These are phyloP conservation scores for Alternaria infectoria DNA, from an alignment of 2,329 filamentous ascomycete genomes.

Conservation along the genomic window DNA sequence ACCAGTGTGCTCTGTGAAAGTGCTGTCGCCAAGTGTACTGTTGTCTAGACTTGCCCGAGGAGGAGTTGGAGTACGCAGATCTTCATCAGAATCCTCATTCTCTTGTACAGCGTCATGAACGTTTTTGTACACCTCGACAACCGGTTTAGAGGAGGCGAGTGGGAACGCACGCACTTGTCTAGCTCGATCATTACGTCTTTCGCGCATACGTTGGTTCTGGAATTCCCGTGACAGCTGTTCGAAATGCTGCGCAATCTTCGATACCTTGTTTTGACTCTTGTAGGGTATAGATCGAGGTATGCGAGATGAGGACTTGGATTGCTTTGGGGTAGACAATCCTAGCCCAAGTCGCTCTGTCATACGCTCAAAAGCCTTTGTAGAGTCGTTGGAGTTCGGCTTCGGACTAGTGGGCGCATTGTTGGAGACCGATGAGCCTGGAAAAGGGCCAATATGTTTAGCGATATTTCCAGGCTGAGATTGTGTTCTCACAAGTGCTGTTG, in stretches of 20 bases:
- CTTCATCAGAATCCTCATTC: slow-evolving; percentile 70
- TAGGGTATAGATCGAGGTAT: slow-evolving; percentile 80
- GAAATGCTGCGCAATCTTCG: slow-evolving; percentile 91
- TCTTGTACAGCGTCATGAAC: slow-evolving; percentile 92
- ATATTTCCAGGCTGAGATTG: slow-evolving; percentile 47
- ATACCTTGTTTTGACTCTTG: slow-evolving; percentile 75
- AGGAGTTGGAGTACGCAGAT: slow-evolving; percentile 50
- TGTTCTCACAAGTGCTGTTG: slow-evolving; percentile 36
- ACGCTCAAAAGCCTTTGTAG: slow-evolving; percentile 64
- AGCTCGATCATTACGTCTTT: slow-evolving; percentile 80
- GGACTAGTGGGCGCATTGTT: slow-evolving; percentile 25
- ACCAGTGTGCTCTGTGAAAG: slow-evolving; percentile 41
- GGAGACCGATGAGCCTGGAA: slow-evolving; percentile 22
- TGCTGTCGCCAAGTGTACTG: slow-evolving; percentile 47
- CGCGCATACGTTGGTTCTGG: slow-evolving; percentile 88
- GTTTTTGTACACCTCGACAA: slow-evolving; percentile 94
- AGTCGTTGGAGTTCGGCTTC: slow-evolving; percentile 42
- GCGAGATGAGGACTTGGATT: slow-evolving; percentile 67
- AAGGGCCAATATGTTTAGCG: slow-evolving; percentile 27
- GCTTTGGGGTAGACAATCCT: slow-evolving; percentile 63
- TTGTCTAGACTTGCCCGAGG: slow-evolving; percentile 44
- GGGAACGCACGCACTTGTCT: slow-evolving; percentile 82
- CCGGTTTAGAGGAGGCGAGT: slow-evolving; percentile 89
- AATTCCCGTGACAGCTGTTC: slow-evolving; percentile 97
- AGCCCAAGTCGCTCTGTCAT: slow-evolving; percentile 75